These are phyloP conservation scores for Acacia melanoxylon DNA, from an alignment of 306 rosid species.

Conservation along the genomic window DNA sequence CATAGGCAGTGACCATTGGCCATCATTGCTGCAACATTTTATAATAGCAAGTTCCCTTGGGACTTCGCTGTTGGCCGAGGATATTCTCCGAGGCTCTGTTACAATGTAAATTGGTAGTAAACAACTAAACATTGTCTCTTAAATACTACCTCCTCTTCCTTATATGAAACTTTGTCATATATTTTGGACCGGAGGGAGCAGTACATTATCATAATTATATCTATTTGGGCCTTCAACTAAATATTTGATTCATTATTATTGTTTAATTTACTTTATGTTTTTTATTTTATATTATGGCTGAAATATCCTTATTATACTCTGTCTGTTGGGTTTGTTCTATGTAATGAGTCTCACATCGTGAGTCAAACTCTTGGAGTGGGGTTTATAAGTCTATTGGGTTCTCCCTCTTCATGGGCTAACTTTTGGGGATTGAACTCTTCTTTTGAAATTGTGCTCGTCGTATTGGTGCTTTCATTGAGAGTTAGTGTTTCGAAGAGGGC, in stretches of 20 bases:
- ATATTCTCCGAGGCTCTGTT: slow-evolving; percentile 39
- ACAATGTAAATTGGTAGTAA: slow-evolving; percentile 52
- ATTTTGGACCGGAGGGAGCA: background rate
- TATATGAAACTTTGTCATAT: too few species aligned
- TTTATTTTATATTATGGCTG: background rate
- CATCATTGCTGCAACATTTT: slow-evolving; percentile 14
- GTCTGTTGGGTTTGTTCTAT: slow-evolving; percentile 40
- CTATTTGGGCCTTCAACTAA: background rate
- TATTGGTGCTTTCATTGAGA: too few species aligned
- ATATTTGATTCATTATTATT: background rate
- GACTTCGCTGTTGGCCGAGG: slow-evolving; percentile 36
- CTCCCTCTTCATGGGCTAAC: too few species aligned
- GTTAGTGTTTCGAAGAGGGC: too few species aligned
- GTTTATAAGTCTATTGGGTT: too few species aligned
- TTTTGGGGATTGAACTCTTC: too few species aligned
- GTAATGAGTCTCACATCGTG: too few species aligned
- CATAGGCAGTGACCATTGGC: slow-evolving; percentile 58
- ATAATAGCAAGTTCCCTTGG: slow-evolving; percentile 21
- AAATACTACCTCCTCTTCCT: background rate
- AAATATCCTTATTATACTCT: slow-evolving; percentile 26
- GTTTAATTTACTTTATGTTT: background rate
- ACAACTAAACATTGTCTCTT: background rate
- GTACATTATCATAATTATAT: background rate
- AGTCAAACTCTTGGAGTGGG: too few species aligned
- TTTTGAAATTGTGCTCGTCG: too few species aligned